These are phyloP conservation scores for Naganishia vishniacii DNA, from an alignment of 768 basidiomycete species.

Conservation along the genomic window DNA sequence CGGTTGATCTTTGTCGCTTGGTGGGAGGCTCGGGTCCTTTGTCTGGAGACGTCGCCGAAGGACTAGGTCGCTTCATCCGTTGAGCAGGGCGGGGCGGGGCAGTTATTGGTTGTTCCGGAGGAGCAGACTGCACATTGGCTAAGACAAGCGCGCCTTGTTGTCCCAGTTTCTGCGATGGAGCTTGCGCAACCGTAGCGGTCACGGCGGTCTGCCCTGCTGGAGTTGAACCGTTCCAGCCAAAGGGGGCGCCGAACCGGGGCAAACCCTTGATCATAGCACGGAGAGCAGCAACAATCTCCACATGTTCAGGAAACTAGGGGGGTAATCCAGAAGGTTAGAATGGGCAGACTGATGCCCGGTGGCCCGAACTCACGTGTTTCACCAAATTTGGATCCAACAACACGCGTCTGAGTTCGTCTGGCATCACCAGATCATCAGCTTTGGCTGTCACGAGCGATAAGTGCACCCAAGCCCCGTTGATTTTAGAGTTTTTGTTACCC, in stretches of 20 bases:
- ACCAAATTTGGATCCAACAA: constrained; percentile 4
- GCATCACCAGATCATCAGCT: not conserved
- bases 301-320: not conserved
- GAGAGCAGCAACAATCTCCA: not conserved
- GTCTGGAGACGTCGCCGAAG: not conserved
- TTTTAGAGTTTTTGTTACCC: not conserved
- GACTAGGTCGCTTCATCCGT: constrained; percentile 7
- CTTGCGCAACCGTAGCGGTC: not conserved
- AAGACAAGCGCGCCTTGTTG: too few species aligned
- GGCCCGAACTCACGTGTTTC: not conserved
- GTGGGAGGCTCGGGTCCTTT: not conserved
- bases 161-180: too few species aligned
- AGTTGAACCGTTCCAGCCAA: too few species aligned
- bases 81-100: too few species aligned
- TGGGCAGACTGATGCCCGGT: too few species aligned
- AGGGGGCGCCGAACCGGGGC: not conserved
- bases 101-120: not conserved
- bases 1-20: not conserved
- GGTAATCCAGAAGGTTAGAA: too few species aligned
- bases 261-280: not conserved
- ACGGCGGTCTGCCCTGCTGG: too few species aligned
- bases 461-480: not conserved
- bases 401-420: not conserved
- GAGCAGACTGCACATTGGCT: too few species aligned
- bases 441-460: not conserved